Evolutionary conservation across 768 basidiomycete genomes (phyloP).

Genomic region (Leccinum fibrillosum): DNA sequence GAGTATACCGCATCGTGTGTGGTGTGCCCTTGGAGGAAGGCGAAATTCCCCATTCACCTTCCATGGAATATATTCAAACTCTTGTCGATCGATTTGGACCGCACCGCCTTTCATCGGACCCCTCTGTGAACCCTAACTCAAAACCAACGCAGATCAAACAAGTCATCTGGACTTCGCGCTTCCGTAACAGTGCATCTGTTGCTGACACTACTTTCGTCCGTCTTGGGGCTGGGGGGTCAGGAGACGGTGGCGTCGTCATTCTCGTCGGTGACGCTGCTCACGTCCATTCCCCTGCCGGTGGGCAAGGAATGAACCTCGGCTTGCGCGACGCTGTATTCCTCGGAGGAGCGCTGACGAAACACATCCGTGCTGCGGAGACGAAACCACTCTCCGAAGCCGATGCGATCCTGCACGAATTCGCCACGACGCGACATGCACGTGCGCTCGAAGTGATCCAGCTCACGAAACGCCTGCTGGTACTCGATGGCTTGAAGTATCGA

Average conservation of each 20-base stretch:
- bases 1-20: conserved; percentile 39
- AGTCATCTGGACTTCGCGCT: conserved; percentile 44
- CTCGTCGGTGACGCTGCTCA: conserved; percentile 48
- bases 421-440: conserved; percentile 34
- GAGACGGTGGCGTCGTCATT: conserved; percentile 19
- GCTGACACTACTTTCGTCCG: conserved; percentile 38
- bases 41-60: conserved; percentile 34
- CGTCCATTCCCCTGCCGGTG: conserved; percentile 52
- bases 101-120: conserved; percentile 30
- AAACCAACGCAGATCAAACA: conserved; percentile 34
- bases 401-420: conserved; percentile 34
- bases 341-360: conserved; percentile 38
- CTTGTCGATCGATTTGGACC: conserved; percentile 42
- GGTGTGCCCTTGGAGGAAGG: conserved; percentile 36
- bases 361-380: conserved; percentile 22
- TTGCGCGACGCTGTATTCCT: conserved; percentile 50
- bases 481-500: conserved; percentile 22
- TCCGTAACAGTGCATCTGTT: conserved; percentile 42
- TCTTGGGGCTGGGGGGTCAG: conserved; percentile 13
- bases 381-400: conserved; percentile 22
- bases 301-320: conserved; percentile 60
- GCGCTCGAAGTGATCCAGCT: conserved; percentile 41
- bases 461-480: conserved; percentile 34
- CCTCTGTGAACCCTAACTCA: conserved; percentile 30
- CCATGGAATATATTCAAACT: conserved; percentile 41